A percentile compares a stretch with the other conserved stretches of the same genome.
Evolutionary conservation across 2,329 filamentous ascomycete species (phyloP).

Genomic region (Botrytis aclada): DNA sequence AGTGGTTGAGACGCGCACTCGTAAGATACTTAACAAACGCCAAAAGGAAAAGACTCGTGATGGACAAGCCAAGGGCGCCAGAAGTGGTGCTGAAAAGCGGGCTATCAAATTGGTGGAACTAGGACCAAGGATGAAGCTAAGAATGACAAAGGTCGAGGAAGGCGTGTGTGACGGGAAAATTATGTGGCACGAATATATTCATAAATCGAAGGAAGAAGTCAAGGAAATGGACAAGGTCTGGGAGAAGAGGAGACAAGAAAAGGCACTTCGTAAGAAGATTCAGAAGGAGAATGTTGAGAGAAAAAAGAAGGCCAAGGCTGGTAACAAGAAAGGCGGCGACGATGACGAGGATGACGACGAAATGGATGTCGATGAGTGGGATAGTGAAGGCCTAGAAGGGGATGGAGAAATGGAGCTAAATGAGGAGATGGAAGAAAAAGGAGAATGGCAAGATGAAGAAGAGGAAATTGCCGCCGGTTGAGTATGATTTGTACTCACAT

Average conservation of each 20-base stretch:
- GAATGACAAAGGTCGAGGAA: constrained; percentile 94
- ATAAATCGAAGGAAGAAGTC: constrained; percentile 76
- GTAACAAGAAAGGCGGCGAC: constrained; percentile 47
- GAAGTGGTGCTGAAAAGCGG: constrained; percentile 59
- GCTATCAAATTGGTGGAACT: constrained; percentile 91
- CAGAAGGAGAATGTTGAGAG: constrained; percentile 89
- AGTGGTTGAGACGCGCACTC: constrained; percentile 62
- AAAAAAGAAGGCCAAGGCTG: constrained; percentile 63
- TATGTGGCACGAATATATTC: constrained; percentile 96
- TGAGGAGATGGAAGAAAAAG: constrained; percentile 36
- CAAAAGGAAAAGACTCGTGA: constrained; percentile 44
- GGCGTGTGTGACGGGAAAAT: constrained; percentile 85
- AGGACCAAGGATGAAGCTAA: constrained; percentile 82
- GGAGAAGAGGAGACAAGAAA: constrained; percentile 74
- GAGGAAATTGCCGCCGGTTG: constrained; percentile 37
- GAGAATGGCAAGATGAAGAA: constrained; percentile 38
- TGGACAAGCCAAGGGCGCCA: constrained; percentile 43
- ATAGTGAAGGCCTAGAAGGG: constrained; percentile 38
- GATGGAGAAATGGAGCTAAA: constrained; percentile 38
- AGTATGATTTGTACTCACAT: neutral
- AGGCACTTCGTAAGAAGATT: constrained; percentile 74
- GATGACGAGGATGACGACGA: constrained; percentile 52
- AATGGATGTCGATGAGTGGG: constrained; percentile 45
- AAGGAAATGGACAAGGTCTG: constrained; percentile 78
- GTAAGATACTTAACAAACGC: constrained; percentile 54